phyloP scores from a whole-genome alignment of 805 yeast species.

The Kockiozyma suomiensis region DNA sequence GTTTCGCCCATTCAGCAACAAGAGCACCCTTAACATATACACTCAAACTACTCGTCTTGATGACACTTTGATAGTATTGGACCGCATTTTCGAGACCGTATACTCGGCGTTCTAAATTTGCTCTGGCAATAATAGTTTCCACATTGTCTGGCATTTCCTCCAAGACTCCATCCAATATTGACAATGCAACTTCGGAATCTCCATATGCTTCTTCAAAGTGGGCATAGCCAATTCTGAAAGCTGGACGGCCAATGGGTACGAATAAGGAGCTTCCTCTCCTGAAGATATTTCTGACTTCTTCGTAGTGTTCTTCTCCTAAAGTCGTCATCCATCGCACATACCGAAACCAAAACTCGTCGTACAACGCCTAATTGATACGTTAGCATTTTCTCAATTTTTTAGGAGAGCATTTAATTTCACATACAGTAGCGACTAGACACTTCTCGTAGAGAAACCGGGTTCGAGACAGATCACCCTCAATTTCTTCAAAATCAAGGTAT shows the following conservation, averaged over 20 bases:
- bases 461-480: slow-evolving; percentile 38
- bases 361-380: slow-evolving; percentile 46
- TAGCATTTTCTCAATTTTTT: background rate
- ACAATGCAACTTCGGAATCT: slow-evolving; percentile 37
- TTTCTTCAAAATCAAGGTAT: slow-evolving; percentile 61
- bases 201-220: slow-evolving; percentile 39
- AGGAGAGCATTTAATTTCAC: background rate
- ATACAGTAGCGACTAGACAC: slow-evolving; percentile 58
- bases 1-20: slow-evolving; percentile 35
- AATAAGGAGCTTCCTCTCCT: slow-evolving; percentile 51
- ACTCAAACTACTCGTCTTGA: slow-evolving; percentile 21
- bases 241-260: slow-evolving; percentile 38
- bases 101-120: slow-evolving; percentile 37
- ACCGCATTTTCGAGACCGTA: slow-evolving; percentile 30
- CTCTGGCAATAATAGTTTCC: slow-evolving; percentile 38
- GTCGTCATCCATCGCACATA: slow-evolving; percentile 59
- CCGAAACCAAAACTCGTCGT: slow-evolving; percentile 67
- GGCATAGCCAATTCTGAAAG: slow-evolving; percentile 41
- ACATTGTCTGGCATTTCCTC: slow-evolving; percentile 39
- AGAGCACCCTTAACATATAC: slow-evolving; percentile 32
- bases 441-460: slow-evolving; percentile 65
- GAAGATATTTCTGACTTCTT: slow-evolving; percentile 50
- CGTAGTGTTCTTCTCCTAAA: slow-evolving; percentile 36
- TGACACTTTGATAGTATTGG: slow-evolving; percentile 14
- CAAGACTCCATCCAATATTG: slow-evolving; percentile 37